Conservation (phyloP, 2,329 filamentous ascomycete genomes). For the Dothidotthia symphoricarpi region DNA sequence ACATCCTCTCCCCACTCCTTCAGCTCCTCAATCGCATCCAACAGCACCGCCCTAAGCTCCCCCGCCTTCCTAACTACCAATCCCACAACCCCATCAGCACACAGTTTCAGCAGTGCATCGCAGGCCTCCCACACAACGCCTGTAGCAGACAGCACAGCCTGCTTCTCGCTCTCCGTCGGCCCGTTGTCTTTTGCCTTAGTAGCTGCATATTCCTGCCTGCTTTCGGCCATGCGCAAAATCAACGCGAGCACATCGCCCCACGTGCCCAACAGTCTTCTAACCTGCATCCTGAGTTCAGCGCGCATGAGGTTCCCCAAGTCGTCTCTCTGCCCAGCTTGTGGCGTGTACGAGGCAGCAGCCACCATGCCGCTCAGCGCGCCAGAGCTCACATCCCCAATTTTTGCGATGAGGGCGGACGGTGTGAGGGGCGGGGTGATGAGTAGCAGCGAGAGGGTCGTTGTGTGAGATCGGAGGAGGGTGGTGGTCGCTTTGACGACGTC, state of each 20-base stretch:
- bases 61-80: conserved; percentile 70
- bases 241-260: conserved; percentile 59
- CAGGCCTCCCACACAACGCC: conserved; percentile 83
- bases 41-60: conserved; percentile 70
- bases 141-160: conserved; percentile 60
- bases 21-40: conserved; percentile 81
- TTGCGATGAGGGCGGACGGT: conserved; percentile 67
- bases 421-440: conserved; percentile 86
- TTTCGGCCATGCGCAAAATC: conserved; percentile 60
- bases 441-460: conserved; percentile 83
- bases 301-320: conserved; percentile 52
- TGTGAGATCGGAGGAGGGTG: conserved; percentile 73
- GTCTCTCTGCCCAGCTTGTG: conserved; percentile 16
- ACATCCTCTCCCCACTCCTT: conserved; percentile 83
- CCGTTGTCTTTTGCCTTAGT: conserved; percentile 17
- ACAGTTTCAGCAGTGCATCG: conserved; percentile 66
- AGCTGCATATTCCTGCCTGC: conserved; percentile 37
- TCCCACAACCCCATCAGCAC: conserved; percentile 65
- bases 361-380: conserved; percentile 72
- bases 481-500: conserved; percentile 70
- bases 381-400: conserved; percentile 69
- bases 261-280: conserved; percentile 61
- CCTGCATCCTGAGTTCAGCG: conserved; percentile 61
- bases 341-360: conserved; percentile 49
- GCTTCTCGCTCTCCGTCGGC: conserved; percentile 27